A percentile compares a stretch with the other conserved stretches of the same genome.
phyloP scores from a whole-genome alignment of 495 filamentous ascomycete genomes.

The Trichoderma asperelloides region DNA sequence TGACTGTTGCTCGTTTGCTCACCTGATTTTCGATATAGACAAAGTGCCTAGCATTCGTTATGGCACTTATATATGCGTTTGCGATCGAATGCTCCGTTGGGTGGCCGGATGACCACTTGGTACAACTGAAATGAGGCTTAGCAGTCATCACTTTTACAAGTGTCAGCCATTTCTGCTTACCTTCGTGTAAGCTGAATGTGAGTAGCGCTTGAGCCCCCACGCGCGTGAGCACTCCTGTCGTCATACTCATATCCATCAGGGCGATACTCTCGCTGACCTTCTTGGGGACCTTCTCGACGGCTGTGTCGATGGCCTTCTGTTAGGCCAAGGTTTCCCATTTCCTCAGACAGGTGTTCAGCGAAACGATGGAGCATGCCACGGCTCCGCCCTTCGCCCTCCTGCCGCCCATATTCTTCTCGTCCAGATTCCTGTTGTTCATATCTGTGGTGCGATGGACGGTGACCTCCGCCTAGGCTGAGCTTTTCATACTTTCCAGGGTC shows the following conservation, averaged over 20 bases:
- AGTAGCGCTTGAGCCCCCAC: slow-evolving; percentile 8
- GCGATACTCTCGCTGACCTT: background rate
- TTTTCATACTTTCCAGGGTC: slow-evolving; percentile 53
- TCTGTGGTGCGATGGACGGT: slow-evolving; percentile 35
- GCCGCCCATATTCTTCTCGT: slow-evolving; percentile 16
- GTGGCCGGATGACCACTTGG: slow-evolving; percentile 65
- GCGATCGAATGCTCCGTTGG: slow-evolving; percentile 75
- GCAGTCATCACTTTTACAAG: background rate
- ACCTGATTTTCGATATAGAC: slow-evolving; percentile 92
- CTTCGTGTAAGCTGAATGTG: slow-evolving; percentile 37
- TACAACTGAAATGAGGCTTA: slow-evolving; percentile 35
- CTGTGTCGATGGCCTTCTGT: background rate
- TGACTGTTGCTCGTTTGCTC: background rate
- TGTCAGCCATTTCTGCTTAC: slow-evolving; percentile 16
- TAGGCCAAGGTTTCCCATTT: background rate
- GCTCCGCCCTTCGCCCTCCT: slow-evolving; percentile 11
- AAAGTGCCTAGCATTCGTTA: slow-evolving; percentile 72
- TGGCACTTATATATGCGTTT: slow-evolving; percentile 79
- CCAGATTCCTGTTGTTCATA: slow-evolving; percentile 19
- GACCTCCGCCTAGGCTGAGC: slow-evolving; percentile 38
- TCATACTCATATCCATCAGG: background rate
- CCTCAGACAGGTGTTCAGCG: background rate
- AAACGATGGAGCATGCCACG: background rate
- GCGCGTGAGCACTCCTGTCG: slow-evolving; percentile 1
- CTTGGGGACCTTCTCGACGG: background rate